phyloP scores from a whole-genome alignment of 768 basidiomycete genomes.

The Lentinula sp. region DNA sequence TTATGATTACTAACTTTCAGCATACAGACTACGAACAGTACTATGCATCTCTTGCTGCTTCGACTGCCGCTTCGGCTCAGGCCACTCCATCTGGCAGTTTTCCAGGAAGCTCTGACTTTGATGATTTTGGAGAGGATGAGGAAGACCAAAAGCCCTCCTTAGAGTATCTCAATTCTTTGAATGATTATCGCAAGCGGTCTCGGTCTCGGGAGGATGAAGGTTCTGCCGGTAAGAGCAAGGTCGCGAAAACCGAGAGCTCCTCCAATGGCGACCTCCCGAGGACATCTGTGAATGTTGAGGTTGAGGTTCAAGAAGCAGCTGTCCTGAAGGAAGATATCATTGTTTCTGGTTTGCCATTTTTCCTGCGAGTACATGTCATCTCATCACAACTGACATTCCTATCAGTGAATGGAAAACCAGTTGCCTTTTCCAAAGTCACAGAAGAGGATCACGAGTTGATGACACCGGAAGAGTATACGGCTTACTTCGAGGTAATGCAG shows the following conservation, averaged over 20 bases:
- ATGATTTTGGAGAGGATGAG: conserved; percentile 52
- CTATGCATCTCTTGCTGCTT: conserved; percentile 71
- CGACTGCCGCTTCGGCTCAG: conserved; percentile 48
- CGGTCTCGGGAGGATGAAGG: conserved; percentile 59
- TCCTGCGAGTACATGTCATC: not conserved
- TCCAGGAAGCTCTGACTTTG: conserved; percentile 38
- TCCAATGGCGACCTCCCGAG: conserved; percentile 1
- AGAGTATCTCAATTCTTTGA: conserved; percentile 62
- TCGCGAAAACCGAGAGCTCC: conserved; percentile 32
- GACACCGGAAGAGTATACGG: conserved; percentile 89
- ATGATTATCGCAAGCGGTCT: conserved; percentile 70
- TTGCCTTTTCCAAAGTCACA: conserved; percentile 74
- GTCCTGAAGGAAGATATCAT: conserved; percentile 47
- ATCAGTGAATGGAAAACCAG: conserved; percentile 68
- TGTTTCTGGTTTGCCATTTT: conserved; percentile 49
- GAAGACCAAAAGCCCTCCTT: conserved; percentile 64
- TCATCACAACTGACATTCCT: conserved; percentile 2
- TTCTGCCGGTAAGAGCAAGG: conserved; percentile 25
- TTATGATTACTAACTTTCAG: not conserved
- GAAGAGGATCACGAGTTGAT: conserved; percentile 91
- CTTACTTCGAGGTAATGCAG: conserved; percentile 68
- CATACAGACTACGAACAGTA: conserved; percentile 71
- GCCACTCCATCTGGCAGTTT: conserved; percentile 56
- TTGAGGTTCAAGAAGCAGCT: conserved; percentile 12
- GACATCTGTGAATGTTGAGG: conserved; percentile 4